Base-by-base conservation (phyloP, 202 grass and related monocot genomes). In the Hordeum pubiflorum region DNA sequence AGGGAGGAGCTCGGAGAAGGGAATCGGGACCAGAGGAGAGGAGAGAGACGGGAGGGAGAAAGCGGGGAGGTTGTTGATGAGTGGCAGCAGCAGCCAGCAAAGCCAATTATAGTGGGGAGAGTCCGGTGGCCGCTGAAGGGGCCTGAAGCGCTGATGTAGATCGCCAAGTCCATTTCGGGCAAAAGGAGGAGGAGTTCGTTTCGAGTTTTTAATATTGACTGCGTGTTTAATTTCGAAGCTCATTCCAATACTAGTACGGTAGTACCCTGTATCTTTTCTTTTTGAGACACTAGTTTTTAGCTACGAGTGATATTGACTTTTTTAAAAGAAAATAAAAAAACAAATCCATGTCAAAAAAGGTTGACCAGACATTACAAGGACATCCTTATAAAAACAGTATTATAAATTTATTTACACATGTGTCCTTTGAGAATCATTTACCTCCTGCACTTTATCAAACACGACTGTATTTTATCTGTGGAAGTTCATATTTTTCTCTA, bases 1-100 rank as follows among this genome's bases (percentile, higher is more conserved):
- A 80, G 80, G 74, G 50, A 33, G 68, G 41, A 63, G 54, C 75
- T 83, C 36, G 75, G 80, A 62, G 69, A 75, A 55, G 40, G n/a
- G 23, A 80, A 75, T 78, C 38, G 40, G 68, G 61, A 29, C 69
- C 14, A 8, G 37, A 3, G 58, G 18, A 10, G 54, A 39, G 58
- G 3, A 38, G 75, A n/a, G 67, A 74, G 59, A 69, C 41, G 61
- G 6, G 46, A 71, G 44, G 33, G 46, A 39, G 52, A 54, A 82
- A 37, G 78, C 12, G 83, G 67, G 21, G 61, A 55, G 83, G 67
- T 68, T 32, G 73, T 74, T 72, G 77, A 84, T 48, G 50, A 54
- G 44, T 27, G 33, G 62, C 10, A n/a, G 32, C 61, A 41, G 61
- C 15, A 7, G 39, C 18, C 31, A 27, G 6, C 26, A 2, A 4